Conservation (phyloP, 2,329 filamentous ascomycete genomes). For the Rutstroemia sp. region DNA sequence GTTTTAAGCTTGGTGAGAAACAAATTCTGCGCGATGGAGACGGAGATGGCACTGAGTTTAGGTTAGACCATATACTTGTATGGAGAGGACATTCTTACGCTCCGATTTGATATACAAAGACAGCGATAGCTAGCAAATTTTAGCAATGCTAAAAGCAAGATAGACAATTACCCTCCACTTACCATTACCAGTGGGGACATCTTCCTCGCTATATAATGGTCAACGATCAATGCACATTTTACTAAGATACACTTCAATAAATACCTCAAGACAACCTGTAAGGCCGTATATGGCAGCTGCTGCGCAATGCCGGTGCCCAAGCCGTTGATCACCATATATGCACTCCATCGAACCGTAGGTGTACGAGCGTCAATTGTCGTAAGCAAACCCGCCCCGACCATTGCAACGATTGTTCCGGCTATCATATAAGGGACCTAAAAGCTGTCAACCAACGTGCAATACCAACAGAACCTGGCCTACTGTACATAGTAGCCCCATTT, state of each 20-base stretch:
- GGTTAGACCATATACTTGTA: not conserved
- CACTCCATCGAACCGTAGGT: conserved; percentile 39
- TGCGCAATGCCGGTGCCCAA: conserved; percentile 37
- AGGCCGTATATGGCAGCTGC: conserved; percentile 41
- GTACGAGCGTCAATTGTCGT: conserved; percentile 33
- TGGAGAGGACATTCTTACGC: not conserved
- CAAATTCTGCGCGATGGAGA: conserved; percentile 2
- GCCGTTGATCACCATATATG: conserved; percentile 42
- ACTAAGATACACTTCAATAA: not conserved
- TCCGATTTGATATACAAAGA: conserved; percentile 2
- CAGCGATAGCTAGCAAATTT: not conserved
- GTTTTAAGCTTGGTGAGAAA: conserved; percentile 5
- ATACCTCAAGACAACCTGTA: conserved; percentile 36
- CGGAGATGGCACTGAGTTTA: not conserved
- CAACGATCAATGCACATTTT: not conserved
- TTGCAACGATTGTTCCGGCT: conserved; percentile 24
- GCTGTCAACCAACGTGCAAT: not conserved
- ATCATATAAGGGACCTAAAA: conserved; percentile 15
- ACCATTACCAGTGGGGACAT: conserved; percentile 1
- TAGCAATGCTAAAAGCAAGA: not conserved
- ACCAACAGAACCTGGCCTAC: not conserved
- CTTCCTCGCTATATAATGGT: not conserved
- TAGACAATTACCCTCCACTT: not conserved
- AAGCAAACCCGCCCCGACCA: conserved; percentile 4
- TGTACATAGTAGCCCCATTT: conserved; percentile 1